Evolutionary conservation across 306 rosid genomes (phyloP), one percentile per base, ranked within the genome.

Genomic region (Hippophae gyantsensis): DNA sequence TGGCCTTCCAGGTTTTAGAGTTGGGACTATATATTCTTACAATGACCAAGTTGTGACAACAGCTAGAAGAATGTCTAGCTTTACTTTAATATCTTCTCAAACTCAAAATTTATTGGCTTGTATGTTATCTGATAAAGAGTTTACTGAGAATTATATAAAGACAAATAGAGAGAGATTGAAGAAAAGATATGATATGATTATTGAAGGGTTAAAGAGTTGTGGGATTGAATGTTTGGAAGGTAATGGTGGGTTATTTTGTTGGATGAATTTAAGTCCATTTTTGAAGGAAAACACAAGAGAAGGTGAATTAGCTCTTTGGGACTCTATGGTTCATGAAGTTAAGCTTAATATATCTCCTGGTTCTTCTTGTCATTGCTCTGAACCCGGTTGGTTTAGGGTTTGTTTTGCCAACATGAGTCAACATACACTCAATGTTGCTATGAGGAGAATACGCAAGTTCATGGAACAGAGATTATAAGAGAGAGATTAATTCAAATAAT

Each of bases 331-430:
- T 27, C 65, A 73, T 60, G 74, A 85, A 60, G 82, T 78, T 23
- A 92, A 78, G 78, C 73, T 92, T 1, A 87, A 92, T 60, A 92
- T 92, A 40, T 87, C 96, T 12, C 98, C 98, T 1, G 98, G 96
- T 0, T 87, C 89, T 50, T 92, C 98, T 12, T 92, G 96, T 67
- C 96, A 78, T 54, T 87, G 93, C 64, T 79, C 84, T 43, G 93
- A 92, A 72, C 89, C 96, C 0, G 98, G 98, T 14, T 92, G 98
- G 98, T 92, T 92, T 66, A 76, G 98, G 70, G 98, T 92, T 18
- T 92, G 98, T 44, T 92, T 92, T 69, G 96, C 96, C 3, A 92
- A 92, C 43, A 92, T 87, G 93, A 87, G 73, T 42, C 86, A 92
- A 54, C 63, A 69, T 0, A 85, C 96, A 0, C 79, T 87, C 8